Evolutionary conservation across 108 stramenopile species (phyloP).

Genomic region (Mayamaea pseudoterrestris): DNA sequence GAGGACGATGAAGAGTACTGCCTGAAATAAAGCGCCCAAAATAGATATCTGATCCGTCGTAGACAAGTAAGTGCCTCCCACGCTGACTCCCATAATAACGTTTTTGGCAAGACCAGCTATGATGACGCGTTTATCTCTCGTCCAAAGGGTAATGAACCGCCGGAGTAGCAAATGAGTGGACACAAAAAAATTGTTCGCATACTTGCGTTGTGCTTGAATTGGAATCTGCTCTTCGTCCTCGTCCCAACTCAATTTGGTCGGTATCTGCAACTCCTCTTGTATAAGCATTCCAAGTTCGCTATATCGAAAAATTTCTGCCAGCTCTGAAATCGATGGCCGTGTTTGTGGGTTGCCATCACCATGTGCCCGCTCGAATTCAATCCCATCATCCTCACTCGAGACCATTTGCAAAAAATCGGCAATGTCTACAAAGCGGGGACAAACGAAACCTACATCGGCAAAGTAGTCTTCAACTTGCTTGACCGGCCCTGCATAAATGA

Average conservation of each 20-base stretch:
- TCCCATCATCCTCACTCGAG: constrained; percentile 38
- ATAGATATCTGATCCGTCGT: constrained; percentile 33
- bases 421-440: constrained; percentile 60
- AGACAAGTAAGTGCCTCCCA: constrained; percentile 54
- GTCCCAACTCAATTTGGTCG: constrained; percentile 16
- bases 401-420: constrained; percentile 74
- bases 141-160: constrained; percentile 38
- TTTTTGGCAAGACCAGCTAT: constrained; percentile 33
- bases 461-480: constrained; percentile 61
- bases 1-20: constrained; percentile 60
- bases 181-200: constrained; percentile 34
- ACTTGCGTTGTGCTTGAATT: constrained; percentile 14
- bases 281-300: constrained; percentile 18
- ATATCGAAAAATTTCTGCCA: constrained; percentile 47
- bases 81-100: constrained; percentile 36
- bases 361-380: constrained; percentile 15
- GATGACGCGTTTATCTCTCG: constrained; percentile 48
- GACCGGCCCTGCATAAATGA: constrained; percentile 82
- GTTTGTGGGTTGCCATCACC: constrained; percentile 9
- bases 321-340: constrained; percentile 26
- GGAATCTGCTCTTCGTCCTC: not conserved
- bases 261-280: constrained; percentile 5
- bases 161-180: constrained; percentile 30
- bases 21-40: constrained; percentile 43
- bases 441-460: constrained; percentile 44